phyloP scores from a whole-genome alignment of 2,329 filamentous ascomycete species.

The Diaporthe ilicicola region DNA sequence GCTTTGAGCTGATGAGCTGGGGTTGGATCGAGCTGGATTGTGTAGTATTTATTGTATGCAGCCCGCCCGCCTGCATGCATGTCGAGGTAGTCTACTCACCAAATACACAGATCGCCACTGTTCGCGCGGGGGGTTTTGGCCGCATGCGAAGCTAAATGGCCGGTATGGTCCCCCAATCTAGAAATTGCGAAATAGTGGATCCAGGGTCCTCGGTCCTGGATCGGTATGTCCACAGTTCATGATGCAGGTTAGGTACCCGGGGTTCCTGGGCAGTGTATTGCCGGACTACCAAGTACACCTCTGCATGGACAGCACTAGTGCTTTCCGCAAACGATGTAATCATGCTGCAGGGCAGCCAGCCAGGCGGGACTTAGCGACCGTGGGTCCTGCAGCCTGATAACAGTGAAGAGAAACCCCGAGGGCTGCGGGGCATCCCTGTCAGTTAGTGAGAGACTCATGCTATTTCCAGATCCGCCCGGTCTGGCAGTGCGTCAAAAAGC shows the following conservation, averaged over 20 bases:
- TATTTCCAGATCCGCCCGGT: background rate
- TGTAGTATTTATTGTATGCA: too few relatives aligned
- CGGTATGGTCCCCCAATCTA: conserved; percentile 6
- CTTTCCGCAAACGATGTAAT: conserved; percentile 17
- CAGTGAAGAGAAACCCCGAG: conserved; percentile 14
- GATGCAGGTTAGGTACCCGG: background rate
- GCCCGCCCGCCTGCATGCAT: too few relatives aligned
- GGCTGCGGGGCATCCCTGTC: conserved; percentile 30
- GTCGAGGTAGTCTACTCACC: background rate
- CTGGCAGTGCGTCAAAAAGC: background rate
- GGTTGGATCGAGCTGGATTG: too few relatives aligned
- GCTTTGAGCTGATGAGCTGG: too few relatives aligned
- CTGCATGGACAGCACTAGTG: too few relatives aligned
- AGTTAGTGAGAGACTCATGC: background rate
- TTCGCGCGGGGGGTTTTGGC: background rate
- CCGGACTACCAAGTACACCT: too few relatives aligned
- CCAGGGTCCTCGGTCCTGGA: conserved; percentile 3
- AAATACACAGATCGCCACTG: background rate
- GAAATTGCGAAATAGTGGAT: conserved; percentile 1
- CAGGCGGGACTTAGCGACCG: background rate
- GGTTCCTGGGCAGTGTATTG: background rate
- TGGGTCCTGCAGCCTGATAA: conserved; percentile 9
- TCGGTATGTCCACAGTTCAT: background rate
- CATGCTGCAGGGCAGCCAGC: background rate
- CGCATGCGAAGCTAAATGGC: background rate